Base-by-base conservation (phyloP, 2,329 filamentous ascomycete genomes). In the Sodiomyces alkalinus region DNA sequence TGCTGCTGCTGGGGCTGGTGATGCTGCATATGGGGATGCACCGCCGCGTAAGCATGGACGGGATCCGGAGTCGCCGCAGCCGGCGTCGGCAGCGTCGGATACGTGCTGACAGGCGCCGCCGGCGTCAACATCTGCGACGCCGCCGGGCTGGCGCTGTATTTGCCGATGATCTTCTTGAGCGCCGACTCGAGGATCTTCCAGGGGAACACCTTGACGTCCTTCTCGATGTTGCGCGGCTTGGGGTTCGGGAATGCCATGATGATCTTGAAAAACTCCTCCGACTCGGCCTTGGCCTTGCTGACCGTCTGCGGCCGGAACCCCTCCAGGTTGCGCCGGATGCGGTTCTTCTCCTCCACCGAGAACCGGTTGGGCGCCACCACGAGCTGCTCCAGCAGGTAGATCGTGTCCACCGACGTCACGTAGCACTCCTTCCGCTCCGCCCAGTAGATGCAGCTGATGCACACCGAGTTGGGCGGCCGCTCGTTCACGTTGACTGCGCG, bases 361-460 rank as follows among this genome's bases (percentile, higher is more conserved):
- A 96, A 98, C 17, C 82, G 71, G 25, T 76, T 74, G 0, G 69
- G 67, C 0, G 63, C 52, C 1, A 74, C 81, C 6, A 96, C 81
- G 6, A 98, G 65, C 39, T 87, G 80, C 56, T 96, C 90, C 3
- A 98, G 64, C n/a, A 98, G 65, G 43, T 79, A 80, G 43, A 98
- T 96, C 3, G 87, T 94, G 53, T 98, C 90, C 12, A 98, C 90
- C 29, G 86, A 94, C 3, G 90, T 96, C 30, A 96, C 85, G 50
- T 75, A 96, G 53, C 79, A 93, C 44, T 92, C 81, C 26, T 74
- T 62, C 55, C 85, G 92, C 53, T 92, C 85, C 33, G 78, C 78
- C 90, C 90, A 98, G 63, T 76, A 86, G 46, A 98, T 98, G 60
- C 90, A 98, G 53, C 86, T 94, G 48, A 98, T 82, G 55, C 85